Percentiles rank a stretch among this genome's conserved stretches.
phyloP scores from a whole-genome alignment of 352 stramenopile species.

The Thraustochytrium striatum region DNA sequence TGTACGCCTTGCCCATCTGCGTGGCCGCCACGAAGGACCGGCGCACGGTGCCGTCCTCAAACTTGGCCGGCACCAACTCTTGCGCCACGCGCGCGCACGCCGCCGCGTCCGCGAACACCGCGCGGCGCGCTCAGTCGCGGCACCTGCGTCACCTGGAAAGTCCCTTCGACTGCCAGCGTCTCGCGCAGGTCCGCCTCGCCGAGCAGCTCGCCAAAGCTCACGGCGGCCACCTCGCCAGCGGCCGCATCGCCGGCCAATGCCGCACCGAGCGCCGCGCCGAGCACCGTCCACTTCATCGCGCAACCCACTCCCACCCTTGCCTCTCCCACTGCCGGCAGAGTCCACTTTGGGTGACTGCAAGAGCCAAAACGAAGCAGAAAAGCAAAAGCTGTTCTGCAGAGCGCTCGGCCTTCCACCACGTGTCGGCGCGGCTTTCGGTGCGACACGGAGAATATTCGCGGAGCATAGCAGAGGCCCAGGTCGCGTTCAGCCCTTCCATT shows the following conservation, averaged over 20 bases:
- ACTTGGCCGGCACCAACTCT: background rate
- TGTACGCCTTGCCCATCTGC: background rate
- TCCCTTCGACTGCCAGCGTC: background rate
- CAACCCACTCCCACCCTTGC: no score
- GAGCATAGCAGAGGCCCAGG: no score
- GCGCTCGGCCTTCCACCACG: no score
- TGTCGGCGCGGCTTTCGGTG: no score
- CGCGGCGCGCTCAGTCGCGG: background rate
- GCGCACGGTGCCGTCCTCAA: slow-evolving; percentile 13
- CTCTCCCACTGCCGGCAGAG: no score
- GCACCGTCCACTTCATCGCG: no score
- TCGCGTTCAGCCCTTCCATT: no score
- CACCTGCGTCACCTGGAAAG: slow-evolving; percentile 37
- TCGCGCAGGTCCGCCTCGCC: background rate
- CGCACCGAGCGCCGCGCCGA: background rate
- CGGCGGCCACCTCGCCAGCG: background rate
- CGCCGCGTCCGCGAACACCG: background rate
- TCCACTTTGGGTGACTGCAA: no score
- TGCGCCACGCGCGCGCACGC: background rate
- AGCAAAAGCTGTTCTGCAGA: no score
- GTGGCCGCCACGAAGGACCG: background rate
- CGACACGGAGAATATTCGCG: no score
- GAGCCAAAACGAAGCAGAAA: no score
- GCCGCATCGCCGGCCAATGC: background rate
- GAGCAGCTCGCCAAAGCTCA: background rate